Evolutionary conservation across 306 rosid species (phyloP), one percentile per base, ranked within the genome.

Genomic region (Crotalaria pallida): DNA sequence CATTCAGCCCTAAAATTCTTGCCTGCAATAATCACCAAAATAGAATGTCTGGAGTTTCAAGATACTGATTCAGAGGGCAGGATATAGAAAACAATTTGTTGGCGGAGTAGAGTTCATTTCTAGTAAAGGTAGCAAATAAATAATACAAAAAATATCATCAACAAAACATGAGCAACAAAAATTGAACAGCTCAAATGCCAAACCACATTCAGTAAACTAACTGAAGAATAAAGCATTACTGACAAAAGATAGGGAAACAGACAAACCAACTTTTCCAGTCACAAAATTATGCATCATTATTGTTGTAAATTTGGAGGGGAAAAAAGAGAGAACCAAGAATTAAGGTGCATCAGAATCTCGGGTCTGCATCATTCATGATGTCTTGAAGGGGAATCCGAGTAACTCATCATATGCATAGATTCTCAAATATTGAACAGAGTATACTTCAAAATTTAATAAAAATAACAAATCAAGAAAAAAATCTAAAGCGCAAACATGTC

Each of bases 1-100:
- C 99, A 80, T 94, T 94, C 74, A 94, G 49, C 6, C 82, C 96
- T n/a, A 91, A 71, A 82, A 95, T 95, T 67, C 99, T 91, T 17
- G 99, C 97, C 97, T 93, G 89, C 74, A 76, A 24, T 40, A n/a
- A 23, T 34, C 13, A 49, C 12, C 45, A 61, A 19, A 63, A n/a
- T 34, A 5, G 4, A n/a, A n/a, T 7, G 23, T 3, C 3, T 6
- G 2, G 10, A 8, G 3, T 8, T 41, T 10, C 47, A 23, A 18
- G 8, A 31, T 0, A 6, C 0, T 31, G 36, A n/a, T n/a, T 31
- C 6, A 24, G 19, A 1, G 22, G n/a, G 23, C 57, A 6, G 33
- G 7, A 10, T 15, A 10, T 64, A 38, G 0, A 7, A 6, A 49
- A 6, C 19, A 10, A 19, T 6, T 58, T 34, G 15, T 40, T 55